Percentiles rank a stretch among this genome's conserved stretches.
phyloP scores from a whole-genome alignment of 2,329 filamentous ascomycete species.

The Canariomyces notabilis region DNA sequence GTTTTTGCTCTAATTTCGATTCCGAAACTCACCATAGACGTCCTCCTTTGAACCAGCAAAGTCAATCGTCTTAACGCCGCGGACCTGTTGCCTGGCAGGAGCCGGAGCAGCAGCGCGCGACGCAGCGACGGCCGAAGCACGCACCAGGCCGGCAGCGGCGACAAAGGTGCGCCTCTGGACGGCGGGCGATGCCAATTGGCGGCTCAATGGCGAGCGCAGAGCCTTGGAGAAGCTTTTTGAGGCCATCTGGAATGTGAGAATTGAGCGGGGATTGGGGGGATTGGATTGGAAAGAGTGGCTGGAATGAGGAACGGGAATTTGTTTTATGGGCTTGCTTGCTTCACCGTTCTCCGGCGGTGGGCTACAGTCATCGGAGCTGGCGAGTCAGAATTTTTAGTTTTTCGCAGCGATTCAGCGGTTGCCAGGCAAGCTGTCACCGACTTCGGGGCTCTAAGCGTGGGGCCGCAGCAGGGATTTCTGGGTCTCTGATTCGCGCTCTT shows the following conservation, averaged over 20 bases:
- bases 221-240: slow-evolving; percentile 68
- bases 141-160: slow-evolving; percentile 52
- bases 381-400: slow-evolving; percentile 22
- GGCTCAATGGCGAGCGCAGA: slow-evolving; percentile 57
- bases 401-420: slow-evolving; percentile 3
- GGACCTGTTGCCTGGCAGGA: slow-evolving; percentile 56
- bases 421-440: slow-evolving; percentile 18
- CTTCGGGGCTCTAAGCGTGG: slow-evolving; percentile 17
- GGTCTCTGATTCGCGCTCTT: too few relatives aligned
- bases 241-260: slow-evolving; percentile 62
- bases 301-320: background rate
- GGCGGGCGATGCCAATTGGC: slow-evolving; percentile 57
- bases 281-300: background rate
- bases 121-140: slow-evolving; percentile 49
- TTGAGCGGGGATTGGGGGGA: slow-evolving; percentile 29
- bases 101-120: slow-evolving; percentile 39
- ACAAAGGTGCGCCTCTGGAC: slow-evolving; percentile 60
- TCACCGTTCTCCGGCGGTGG: slow-evolving; percentile 7
- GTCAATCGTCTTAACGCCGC: slow-evolving; percentile 97
- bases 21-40: slow-evolving; percentile 66
- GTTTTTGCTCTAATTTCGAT: background rate
- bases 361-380: slow-evolving; percentile 17
- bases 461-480: too few relatives aligned
- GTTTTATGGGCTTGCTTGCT: slow-evolving; percentile 8
- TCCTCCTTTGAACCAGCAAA: slow-evolving; percentile 94